Evolutionary conservation across 345 rosid genomes (phyloP).

Genomic region (thale cress (Arabidopsis thaliana)): TAIR10.1 NC_003074.8:20503501-20504000

Average conservation of each 20-base stretch:
- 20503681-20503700: conserved; percentile 65
- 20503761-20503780: conserved; percentile 29
- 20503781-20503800: conserved; percentile 24
- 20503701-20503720: conserved; percentile 73
- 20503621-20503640: neutral
- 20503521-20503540: conserved; percentile 68
- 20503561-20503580: conserved; percentile 43
- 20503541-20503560: conserved; percentile 61
- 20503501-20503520: conserved; percentile 34
- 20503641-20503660: neutral
- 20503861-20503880: neutral
- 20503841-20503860: neutral
- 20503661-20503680: conserved; percentile 44
- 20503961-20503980: conserved; percentile 14
- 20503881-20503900: conserved; percentile 72
- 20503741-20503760: neutral
- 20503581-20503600: conserved; percentile 43
- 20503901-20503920: conserved; percentile 97
- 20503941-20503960: neutral
- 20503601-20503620: neutral
- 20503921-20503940: conserved; percentile 62
- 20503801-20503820: conserved; percentile 18
- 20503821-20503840: neutral
- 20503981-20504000: conserved; percentile 3
- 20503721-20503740: conserved; percentile 58